These are phyloP conservation scores for Rhizophagus clarus DNA, from an alignment of 192 early-diverging fungal species.

Conservation along the genomic window DNA sequence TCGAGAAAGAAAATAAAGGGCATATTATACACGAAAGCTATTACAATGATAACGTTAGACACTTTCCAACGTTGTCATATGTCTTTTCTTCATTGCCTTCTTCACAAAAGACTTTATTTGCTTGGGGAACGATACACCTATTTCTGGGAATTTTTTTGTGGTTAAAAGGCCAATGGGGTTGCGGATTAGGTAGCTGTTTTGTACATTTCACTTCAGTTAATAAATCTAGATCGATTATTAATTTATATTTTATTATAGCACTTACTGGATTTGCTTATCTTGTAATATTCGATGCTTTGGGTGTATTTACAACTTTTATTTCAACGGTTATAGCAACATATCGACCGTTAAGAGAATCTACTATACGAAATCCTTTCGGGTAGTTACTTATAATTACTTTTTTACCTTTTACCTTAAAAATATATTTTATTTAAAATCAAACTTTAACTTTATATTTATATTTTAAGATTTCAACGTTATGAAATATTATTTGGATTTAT, in stretches of 20 bases:
- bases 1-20: too few species aligned
- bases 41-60: background rate
- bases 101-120: conserved; percentile 58
- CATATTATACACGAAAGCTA: too few species aligned
- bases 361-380: conserved; percentile 60
- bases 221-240: background rate
- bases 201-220: background rate
- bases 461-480: conserved; percentile 50
- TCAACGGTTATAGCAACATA: conserved; percentile 51
- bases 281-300: conserved; percentile 61
- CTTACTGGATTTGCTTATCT: conserved; percentile 53
- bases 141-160: conserved; percentile 47
- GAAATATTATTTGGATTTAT: conserved; percentile 57
- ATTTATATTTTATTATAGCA: conserved; percentile 35
- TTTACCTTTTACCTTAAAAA: too few species aligned
- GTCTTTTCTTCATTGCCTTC: conserved; percentile 30
- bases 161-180: conserved; percentile 43
- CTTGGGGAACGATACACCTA: conserved; percentile 50
- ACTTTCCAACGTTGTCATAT: conserved; percentile 5
- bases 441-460: too few species aligned
- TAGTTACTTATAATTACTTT: too few species aligned
- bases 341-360: conserved; percentile 42
- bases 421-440: too few species aligned
- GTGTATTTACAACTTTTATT: conserved; percentile 53
- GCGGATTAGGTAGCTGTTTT: conserved; percentile 47